phyloP scores from a whole-genome alignment of 768 basidiomycete species.

The Melanogaster broomeanus region DNA sequence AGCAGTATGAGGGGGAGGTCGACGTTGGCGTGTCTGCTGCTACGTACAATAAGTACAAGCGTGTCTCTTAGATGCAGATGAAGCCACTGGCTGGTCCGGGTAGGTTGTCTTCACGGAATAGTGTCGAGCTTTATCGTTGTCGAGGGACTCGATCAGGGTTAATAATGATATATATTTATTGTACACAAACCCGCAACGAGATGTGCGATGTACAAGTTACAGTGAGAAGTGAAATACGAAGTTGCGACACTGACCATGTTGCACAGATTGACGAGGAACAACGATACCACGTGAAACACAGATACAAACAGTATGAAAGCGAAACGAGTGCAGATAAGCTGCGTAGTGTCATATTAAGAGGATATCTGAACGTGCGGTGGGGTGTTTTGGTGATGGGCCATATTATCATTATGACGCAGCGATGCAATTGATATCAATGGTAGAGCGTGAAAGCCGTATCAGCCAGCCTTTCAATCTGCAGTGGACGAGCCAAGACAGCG shows the following conservation, averaged over 20 bases:
- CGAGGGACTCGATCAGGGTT: too few species aligned
- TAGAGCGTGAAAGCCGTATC: background rate
- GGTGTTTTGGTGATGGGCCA: background rate
- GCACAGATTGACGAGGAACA: background rate
- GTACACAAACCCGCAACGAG: too few species aligned
- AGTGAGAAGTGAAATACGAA: background rate
- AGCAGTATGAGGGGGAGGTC: constrained; percentile 24
- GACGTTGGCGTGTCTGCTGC: constrained; percentile 33
- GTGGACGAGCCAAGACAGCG: background rate
- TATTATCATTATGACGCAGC: constrained; percentile 2
- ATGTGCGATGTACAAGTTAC: too few species aligned
- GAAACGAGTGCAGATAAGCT: constrained; percentile 10
- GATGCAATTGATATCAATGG: constrained; percentile 12
- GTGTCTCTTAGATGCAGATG: constrained; percentile 19
- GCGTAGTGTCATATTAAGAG: constrained; percentile 1
- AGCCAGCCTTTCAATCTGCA: constrained; percentile 1
- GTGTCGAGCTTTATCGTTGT: background rate
- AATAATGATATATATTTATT: constrained; percentile 9
- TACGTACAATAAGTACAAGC: constrained; percentile 34
- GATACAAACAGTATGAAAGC: background rate
- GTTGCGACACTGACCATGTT: background rate
- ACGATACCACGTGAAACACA: constrained; percentile 5
- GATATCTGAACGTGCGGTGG: constrained; percentile 28
- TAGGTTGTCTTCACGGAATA: too few species aligned
- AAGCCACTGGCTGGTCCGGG: constrained; percentile 13